Base-by-base conservation (phyloP, 192 early-diverging fungal genomes). In the Geosiphon pyriformis region DNA sequence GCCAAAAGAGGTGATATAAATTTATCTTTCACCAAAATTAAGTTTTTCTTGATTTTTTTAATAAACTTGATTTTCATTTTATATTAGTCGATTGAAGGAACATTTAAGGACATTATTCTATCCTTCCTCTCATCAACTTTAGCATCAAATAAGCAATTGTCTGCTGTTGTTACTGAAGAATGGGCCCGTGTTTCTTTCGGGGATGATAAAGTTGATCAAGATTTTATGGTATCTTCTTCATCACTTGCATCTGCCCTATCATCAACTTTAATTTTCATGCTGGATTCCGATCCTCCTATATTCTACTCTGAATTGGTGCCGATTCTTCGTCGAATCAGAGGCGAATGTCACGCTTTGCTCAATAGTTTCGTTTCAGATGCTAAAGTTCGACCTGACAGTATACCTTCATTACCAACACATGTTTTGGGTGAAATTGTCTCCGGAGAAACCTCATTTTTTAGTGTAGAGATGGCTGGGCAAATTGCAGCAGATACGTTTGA, bases 101-200 rank as follows among this genome's bases (percentile, higher is more conserved):
- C 75, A 17, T 83, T 86, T 42, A 77, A 73, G 22, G 76, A 77
- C 25, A 71, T 89, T 7, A 67, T 94, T 15, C 72, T 77, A 18
- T 76, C 79, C 0, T 85, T 88, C 49, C 72, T 94, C 29, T 79
- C 74, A 15, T 90, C 90, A 23, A 75, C 82, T 0, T 89, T 85
- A 82, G 89, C 91, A 23, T 78, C 88, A 52, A 90, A 94, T 55
- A 83, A 90, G 20, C 85, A 91, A 67, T 74, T 94, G 50, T 83
- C 85, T 2, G 79, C 85, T 51, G 82, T 93, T 23, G 75, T 92
- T 0, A 73, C 92, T 31, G 92, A 96, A 59, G 93, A 94, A 70
- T 90, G 88, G 80, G 88, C 89, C 4, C 68, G 79, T 29, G 82
- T 87, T 10, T 73, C 83, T 35, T 70, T 68, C 23, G 77, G 76